A percentile compares a stretch with the other conserved stretches of the same genome.
These are phyloP conservation scores for Inga oerstediana DNA, from an alignment of 306 rosid genomes.

Conservation along the genomic window DNA sequence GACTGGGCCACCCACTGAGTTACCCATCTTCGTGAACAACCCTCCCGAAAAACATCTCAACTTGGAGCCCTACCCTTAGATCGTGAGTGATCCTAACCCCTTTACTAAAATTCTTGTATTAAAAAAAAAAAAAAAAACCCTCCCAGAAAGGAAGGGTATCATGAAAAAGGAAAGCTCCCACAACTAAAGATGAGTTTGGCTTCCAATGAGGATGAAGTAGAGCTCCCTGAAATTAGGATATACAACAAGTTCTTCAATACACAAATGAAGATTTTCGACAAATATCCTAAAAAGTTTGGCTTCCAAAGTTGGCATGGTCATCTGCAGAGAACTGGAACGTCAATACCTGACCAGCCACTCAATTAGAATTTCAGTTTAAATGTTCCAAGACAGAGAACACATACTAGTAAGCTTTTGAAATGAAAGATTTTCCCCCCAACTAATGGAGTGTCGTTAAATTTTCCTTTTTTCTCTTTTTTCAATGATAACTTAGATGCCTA, in stretches of 20 bases:
- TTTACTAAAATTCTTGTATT: too few relatives aligned
- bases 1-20: neutral
- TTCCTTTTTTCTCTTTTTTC: neutral
- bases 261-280: neutral
- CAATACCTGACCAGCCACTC: neutral
- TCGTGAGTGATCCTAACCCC: too few relatives aligned
- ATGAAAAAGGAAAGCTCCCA: neutral
- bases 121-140: neutral
- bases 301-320: neutral
- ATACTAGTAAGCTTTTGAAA: neutral
- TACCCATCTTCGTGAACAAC: neutral
- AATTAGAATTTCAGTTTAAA: neutral
- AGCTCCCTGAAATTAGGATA: neutral
- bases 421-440: neutral
- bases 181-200: too few relatives aligned
- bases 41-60: neutral
- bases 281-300: neutral
- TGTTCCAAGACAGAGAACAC: neutral
- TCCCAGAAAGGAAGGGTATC: neutral
- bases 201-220: neutral
- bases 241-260: neutral
- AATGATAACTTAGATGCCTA: constrained; percentile 12
- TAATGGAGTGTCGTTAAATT: neutral
- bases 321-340: neutral
- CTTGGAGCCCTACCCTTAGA: too few relatives aligned